These are phyloP conservation scores for Podila epicladia DNA, from an alignment of 192 early-diverging fungal species.

Conservation along the genomic window DNA sequence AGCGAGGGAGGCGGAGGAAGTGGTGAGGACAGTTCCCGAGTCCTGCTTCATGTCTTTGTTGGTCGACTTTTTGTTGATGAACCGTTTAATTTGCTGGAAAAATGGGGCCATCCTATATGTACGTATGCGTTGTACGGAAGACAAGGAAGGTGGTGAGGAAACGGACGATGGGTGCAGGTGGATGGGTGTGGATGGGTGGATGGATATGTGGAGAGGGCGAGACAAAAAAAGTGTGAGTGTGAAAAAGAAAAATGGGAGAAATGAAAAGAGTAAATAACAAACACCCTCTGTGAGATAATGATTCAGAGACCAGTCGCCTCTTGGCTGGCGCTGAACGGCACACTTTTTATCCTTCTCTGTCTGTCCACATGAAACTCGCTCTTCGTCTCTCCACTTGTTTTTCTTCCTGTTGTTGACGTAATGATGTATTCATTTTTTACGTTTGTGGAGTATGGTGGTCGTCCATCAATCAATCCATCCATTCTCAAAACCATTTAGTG, in stretches of 20 bases:
- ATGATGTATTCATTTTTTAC: no score
- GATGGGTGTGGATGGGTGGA: neutral
- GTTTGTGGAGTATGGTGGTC: no score
- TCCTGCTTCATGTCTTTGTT: neutral
- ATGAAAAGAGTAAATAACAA: neutral
- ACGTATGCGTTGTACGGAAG: neutral
- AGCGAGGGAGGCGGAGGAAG: neutral
- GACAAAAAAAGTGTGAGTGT: neutral
- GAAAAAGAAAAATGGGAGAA: neutral
- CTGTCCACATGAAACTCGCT: no score
- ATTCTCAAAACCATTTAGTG: no score
- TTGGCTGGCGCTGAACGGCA: no score
- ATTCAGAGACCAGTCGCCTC: no score
- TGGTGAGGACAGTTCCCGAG: neutral
- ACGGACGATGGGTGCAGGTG: neutral
- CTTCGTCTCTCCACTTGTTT: no score
- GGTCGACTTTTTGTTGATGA: neutral
- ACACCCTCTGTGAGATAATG: no score
- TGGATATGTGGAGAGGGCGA: no score
- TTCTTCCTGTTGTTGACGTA: no score
- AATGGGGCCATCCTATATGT: conserved; percentile 1
- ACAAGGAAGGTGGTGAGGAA: neutral
- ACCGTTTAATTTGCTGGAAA: neutral
- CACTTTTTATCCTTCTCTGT: no score
- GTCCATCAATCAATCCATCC: no score